These are phyloP conservation scores for Endothia cerciana DNA, from an alignment of 2,329 filamentous ascomycete genomes.

Conservation along the genomic window DNA sequence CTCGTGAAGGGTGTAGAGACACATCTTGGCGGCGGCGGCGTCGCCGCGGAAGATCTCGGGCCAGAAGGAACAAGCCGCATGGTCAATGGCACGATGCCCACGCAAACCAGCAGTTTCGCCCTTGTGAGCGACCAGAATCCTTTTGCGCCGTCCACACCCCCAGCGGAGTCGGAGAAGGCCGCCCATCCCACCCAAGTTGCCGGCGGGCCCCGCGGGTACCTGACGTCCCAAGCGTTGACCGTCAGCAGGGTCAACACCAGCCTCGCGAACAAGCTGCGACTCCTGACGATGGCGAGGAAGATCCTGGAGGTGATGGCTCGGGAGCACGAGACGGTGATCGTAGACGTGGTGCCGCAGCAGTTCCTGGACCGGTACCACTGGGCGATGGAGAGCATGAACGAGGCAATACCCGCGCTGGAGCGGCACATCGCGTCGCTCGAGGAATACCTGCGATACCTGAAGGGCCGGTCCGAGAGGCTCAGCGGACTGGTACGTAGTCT, in stretches of 20 bases:
- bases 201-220: constrained; percentile 15
- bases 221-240: constrained; percentile 31
- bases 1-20: constrained; percentile 30
- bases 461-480: constrained; percentile 34
- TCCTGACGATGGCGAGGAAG: constrained; percentile 31
- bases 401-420: constrained; percentile 33
- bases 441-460: constrained; percentile 34
- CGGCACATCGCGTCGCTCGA: constrained; percentile 32
- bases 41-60: not conserved
- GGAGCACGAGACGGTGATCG: constrained; percentile 23
- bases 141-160: constrained; percentile 8
- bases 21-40: constrained; percentile 24
- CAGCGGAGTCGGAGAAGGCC: constrained; percentile 9
- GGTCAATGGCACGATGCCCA: not conserved
- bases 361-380: constrained; percentile 26
- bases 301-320: constrained; percentile 31
- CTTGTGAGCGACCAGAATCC: constrained; percentile 13
- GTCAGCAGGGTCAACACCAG: constrained; percentile 33
- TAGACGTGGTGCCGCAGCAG: constrained; percentile 13
- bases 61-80: not conserved
- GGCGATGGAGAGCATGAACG: constrained; percentile 31
- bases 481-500: constrained; percentile 33
- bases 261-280: constrained; percentile 33
- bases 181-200: not conserved
- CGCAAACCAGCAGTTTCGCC: constrained; percentile 12